Evolutionary conservation across 805 yeast species (phyloP).

Genomic region (Scheffersomyces coipomensis): DNA sequence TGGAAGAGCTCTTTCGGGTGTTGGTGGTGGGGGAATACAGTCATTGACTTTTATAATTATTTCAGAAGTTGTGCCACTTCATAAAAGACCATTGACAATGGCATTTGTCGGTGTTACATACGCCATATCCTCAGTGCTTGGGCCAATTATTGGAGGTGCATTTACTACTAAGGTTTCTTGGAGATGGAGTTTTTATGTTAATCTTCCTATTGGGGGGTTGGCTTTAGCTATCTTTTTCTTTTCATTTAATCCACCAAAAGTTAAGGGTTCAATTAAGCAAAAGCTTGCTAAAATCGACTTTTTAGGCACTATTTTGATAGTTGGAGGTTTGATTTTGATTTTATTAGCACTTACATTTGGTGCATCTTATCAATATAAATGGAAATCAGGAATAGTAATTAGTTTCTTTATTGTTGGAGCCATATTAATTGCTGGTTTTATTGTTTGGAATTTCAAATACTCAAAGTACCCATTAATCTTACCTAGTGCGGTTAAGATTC

Average conservation of each 20-base stretch:
- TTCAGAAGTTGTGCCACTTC: conserved; percentile 52
- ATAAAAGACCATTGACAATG: conserved; percentile 37
- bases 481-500: conserved; percentile 34
- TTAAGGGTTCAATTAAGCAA: conserved; percentile 33
- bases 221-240: conserved; percentile 38
- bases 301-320: conserved; percentile 44
- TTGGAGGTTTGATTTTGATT: conserved; percentile 43
- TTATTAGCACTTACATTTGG: conserved; percentile 56
- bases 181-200: conserved; percentile 78
- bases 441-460: conserved; percentile 39
- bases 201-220: conserved; percentile 65
- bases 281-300: conserved; percentile 47
- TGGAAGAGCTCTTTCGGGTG: conserved; percentile 69
- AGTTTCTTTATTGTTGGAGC: conserved; percentile 48
- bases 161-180: conserved; percentile 61
- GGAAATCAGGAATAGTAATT: conserved; percentile 56
- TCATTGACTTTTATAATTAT: conserved; percentile 54
- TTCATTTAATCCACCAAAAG: conserved; percentile 47
- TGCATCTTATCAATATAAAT: conserved; percentile 47
- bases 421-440: conserved; percentile 29
- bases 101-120: conserved; percentile 41
- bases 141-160: conserved; percentile 69
- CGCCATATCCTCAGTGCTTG: conserved; percentile 51
- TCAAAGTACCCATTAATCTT: conserved; percentile 48
- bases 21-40: conserved; percentile 71